Evolutionary conservation across 805 yeast genomes (phyloP).

Genomic region (Yamadazyma philogaea): DNA sequence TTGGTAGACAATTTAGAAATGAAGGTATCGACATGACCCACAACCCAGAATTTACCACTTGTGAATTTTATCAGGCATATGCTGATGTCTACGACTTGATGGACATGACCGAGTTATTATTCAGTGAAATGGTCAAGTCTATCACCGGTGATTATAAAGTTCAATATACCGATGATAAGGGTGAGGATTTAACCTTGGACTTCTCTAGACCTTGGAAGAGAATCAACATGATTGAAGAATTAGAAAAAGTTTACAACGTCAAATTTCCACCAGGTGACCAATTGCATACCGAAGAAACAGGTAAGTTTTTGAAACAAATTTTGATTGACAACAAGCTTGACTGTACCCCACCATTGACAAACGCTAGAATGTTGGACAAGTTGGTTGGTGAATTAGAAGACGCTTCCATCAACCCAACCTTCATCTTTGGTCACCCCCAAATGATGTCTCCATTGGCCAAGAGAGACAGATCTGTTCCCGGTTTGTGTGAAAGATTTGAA

Average conservation of each 20-base stretch:
- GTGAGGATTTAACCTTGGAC: slow-evolving; percentile 78
- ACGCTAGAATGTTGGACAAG: slow-evolving; percentile 98
- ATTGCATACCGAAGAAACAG: slow-evolving; percentile 91
- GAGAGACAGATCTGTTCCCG: slow-evolving; percentile 87
- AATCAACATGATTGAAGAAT: slow-evolving; percentile 93
- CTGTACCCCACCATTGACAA: slow-evolving; percentile 90
- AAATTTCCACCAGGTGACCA: slow-evolving; percentile 95
- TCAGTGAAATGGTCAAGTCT: slow-evolving; percentile 96
- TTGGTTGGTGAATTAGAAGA: slow-evolving; percentile 97
- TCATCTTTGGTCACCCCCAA: slow-evolving; percentile 98
- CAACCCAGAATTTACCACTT: slow-evolving; percentile 98
- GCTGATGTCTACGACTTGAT: slow-evolving; percentile 96
- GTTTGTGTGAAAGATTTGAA: slow-evolving; percentile 97
- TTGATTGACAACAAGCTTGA: slow-evolving; percentile 78
- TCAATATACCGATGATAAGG: slow-evolving; percentile 91
- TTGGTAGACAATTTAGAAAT: slow-evolving; percentile 98
- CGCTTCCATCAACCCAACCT: slow-evolving; percentile 92
- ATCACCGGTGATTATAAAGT: slow-evolving; percentile 87
- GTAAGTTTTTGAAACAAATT: slow-evolving; percentile 78
- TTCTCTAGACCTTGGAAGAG: slow-evolving; percentile 98
- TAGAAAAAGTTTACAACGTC: slow-evolving; percentile 81
- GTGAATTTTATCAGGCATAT: slow-evolving; percentile 97
- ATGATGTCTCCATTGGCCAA: slow-evolving; percentile 99
- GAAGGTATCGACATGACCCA: slow-evolving; percentile 99
- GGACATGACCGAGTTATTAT: slow-evolving; percentile 89